phyloP scores from a whole-genome alignment of 2,329 filamentous ascomycete species.

The Ceratocystis cacaofunesta region DNA sequence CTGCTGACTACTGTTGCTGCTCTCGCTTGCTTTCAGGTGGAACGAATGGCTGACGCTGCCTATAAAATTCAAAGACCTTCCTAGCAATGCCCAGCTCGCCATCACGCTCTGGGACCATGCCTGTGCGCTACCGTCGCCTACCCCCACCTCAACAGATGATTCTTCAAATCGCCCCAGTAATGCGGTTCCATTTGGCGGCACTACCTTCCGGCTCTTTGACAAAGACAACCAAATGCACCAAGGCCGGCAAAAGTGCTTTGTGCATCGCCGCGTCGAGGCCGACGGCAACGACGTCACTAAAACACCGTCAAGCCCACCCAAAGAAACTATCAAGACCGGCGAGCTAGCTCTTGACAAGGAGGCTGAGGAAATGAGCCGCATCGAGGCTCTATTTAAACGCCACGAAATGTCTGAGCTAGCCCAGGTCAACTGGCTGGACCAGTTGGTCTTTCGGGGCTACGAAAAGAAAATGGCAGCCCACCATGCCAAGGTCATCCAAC shows the following conservation, averaged over 20 bases:
- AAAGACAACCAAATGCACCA: conserved; percentile 81
- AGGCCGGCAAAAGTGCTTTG: conserved; percentile 76
- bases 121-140: neutral
- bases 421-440: conserved; percentile 87
- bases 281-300: conserved; percentile 70
- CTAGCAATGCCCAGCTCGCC: conserved; percentile 67
- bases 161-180: conserved; percentile 56
- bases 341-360: conserved; percentile 47
- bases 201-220: conserved; percentile 84
- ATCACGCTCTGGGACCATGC: conserved; percentile 78
- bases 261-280: conserved; percentile 68
- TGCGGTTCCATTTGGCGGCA: conserved; percentile 83
- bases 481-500: conserved; percentile 21
- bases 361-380: conserved; percentile 68
- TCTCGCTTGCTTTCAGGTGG: conserved; percentile 42
- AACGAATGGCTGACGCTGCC: conserved; percentile 92
- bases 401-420: conserved; percentile 96
- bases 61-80: conserved; percentile 67
- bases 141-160: conserved; percentile 44
- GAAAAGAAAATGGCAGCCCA: conserved; percentile 47
- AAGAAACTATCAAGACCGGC: conserved; percentile 36
- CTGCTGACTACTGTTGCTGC: neutral
- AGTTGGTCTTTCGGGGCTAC: conserved; percentile 78
- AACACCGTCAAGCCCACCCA: conserved; percentile 51
- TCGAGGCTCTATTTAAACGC: conserved; percentile 87